Conservation (phyloP, 1,284 basidiomycete species). For the Pyrrhoderma noxium region DNA sequence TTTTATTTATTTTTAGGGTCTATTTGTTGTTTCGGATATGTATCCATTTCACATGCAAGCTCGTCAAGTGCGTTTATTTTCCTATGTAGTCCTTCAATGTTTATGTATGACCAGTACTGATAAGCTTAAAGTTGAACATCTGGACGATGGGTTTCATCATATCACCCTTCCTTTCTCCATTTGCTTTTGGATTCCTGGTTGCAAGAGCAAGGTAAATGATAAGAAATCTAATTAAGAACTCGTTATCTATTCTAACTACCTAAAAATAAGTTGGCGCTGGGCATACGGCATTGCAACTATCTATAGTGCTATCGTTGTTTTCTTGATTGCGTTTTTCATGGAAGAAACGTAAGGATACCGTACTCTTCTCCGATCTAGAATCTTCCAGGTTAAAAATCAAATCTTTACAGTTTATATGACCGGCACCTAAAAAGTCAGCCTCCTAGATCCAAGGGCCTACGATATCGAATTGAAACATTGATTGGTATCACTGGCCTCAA, state of each 20-base stretch:
- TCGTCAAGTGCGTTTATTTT: constrained; percentile 40
- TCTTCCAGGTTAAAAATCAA: no score
- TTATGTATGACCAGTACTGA: neutral
- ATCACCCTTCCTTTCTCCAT: constrained; percentile 60
- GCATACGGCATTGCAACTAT: constrained; percentile 46
- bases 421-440: constrained; percentile 50
- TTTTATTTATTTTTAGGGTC: constrained; percentile 38
- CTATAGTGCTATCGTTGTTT: constrained; percentile 27
- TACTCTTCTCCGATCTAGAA: no score
- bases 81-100: neutral
- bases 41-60: constrained; percentile 74
- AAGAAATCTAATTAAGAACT: neutral
- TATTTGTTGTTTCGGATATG: constrained; percentile 60
- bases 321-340: constrained; percentile 29
- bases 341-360: constrained; percentile 29
- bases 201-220: constrained; percentile 42
- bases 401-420: constrained; percentile 58
- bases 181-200: constrained; percentile 63
- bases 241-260: neutral
- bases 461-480: constrained; percentile 53
- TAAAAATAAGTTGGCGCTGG: constrained; percentile 52
- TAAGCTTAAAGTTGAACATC: constrained; percentile 43
- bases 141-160: constrained; percentile 55
- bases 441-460: constrained; percentile 37
- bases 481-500: constrained; percentile 56